Conservation (phyloP, 768 basidiomycete species). For the Mycena metata region DNA sequence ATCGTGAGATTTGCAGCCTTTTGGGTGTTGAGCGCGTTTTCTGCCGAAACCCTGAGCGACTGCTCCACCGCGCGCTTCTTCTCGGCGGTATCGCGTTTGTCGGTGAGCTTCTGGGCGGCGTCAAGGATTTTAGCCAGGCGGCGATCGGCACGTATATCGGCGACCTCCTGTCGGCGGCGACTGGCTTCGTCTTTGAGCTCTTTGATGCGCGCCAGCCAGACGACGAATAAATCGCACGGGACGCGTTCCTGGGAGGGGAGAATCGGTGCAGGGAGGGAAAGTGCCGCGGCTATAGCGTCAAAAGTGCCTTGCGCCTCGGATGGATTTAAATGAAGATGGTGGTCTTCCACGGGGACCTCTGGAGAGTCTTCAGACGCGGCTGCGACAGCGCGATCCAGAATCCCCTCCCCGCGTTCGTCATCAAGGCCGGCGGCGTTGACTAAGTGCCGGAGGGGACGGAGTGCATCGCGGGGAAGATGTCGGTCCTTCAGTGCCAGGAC, state of each 20-base stretch:
- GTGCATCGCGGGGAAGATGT: too few relatives aligned
- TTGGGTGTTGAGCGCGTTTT: background rate
- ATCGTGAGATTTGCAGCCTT: too few relatives aligned
- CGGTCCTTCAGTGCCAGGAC: background rate
- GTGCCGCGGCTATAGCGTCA: background rate
- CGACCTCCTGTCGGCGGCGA: too few relatives aligned
- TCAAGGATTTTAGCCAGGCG: too few relatives aligned
- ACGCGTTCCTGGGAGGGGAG: background rate
- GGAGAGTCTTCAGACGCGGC: too few relatives aligned
- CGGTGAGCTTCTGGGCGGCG: background rate
- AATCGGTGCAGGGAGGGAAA: background rate
- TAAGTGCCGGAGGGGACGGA: too few relatives aligned
- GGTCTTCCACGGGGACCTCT: too few relatives aligned
- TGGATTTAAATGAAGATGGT: too few relatives aligned
- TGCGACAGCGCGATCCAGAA: background rate
- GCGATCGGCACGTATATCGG: too few relatives aligned
- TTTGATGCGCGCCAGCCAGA: background rate
- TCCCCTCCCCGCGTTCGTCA: background rate
- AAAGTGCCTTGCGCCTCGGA: background rate
- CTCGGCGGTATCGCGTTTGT: background rate
- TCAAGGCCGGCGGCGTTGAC: background rate
- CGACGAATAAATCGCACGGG: background rate
- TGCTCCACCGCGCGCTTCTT: constrained; percentile 4
- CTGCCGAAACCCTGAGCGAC: background rate
- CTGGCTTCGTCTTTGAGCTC: too few relatives aligned